A percentile compares a stretch with the other conserved stretches of the same genome.
phyloP scores from a whole-genome alignment of 345 rosid species.

The Luvunga scandens region DNA sequence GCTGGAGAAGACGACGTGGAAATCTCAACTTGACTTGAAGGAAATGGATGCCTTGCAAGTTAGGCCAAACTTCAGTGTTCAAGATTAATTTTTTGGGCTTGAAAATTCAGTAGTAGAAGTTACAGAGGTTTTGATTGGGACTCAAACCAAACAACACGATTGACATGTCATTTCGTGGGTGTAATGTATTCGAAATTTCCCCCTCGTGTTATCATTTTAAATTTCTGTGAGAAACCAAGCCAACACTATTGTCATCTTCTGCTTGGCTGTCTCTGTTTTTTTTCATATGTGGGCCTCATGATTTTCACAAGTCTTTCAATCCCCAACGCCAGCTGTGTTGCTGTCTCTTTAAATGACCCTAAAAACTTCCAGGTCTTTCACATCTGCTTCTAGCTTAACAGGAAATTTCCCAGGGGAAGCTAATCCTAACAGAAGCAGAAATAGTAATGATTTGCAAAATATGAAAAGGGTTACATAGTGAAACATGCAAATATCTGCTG shows the following conservation, averaged over 20 bases:
- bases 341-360: neutral
- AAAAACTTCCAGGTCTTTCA: neutral
- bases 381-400: neutral
- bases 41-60: conserved; percentile 13
- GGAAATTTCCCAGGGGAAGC: conserved; percentile 1
- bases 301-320: neutral
- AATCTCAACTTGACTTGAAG: neutral
- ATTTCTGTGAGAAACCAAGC: neutral
- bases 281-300: neutral
- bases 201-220: neutral
- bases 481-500: conserved; percentile 4
- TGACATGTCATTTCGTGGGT: neutral
- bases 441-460: neutral
- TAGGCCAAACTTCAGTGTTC: neutral
- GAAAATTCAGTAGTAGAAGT: no score
- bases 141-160: neutral
- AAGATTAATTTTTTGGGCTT: neutral
- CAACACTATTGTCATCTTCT: neutral
- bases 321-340: neutral
- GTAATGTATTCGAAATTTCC: neutral
- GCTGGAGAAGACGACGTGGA: neutral
- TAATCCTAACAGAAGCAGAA: neutral
- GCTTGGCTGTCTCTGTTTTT: neutral
- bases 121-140: neutral
- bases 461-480: neutral